Conservation (phyloP, 2,329 filamentous ascomycete genomes). For the Penicillium sp. region DNA sequence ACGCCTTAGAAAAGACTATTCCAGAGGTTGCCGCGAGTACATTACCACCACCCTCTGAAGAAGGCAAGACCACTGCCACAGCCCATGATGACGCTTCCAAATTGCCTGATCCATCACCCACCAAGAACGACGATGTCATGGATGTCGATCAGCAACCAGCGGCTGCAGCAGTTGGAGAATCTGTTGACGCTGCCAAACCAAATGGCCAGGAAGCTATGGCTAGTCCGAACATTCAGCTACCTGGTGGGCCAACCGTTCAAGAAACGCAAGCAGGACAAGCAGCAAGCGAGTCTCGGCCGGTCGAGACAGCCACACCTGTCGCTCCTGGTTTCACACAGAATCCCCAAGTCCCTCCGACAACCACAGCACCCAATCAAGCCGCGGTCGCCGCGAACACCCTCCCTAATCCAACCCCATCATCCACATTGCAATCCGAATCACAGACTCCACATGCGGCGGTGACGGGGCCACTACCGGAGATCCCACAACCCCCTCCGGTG, state of each 20-base stretch:
- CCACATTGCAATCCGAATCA: not conserved
- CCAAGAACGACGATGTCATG: conserved; percentile 13
- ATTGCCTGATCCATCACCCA: not conserved
- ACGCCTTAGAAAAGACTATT: not conserved
- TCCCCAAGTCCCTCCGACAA: not conserved
- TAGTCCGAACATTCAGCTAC: not conserved
- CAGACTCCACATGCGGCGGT: conserved; percentile 13
- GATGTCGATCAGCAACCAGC: conserved; percentile 17
- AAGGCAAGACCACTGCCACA: not conserved
- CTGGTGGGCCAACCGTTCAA: not conserved
- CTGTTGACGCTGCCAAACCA: not conserved
- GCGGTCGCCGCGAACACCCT: conserved; percentile 5
- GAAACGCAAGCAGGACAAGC: not conserved
- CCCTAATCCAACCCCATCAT: conserved; percentile 17
- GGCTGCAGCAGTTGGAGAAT: not conserved
- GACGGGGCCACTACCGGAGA: conserved; percentile 26
- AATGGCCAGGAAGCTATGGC: not conserved
- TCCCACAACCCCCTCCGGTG: conserved; percentile 33
- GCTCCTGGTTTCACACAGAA: not conserved
- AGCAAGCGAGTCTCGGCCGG: not conserved
- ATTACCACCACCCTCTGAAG: not conserved
- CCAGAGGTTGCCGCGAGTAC: not conserved
- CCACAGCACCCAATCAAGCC: conserved; percentile 4
- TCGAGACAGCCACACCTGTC: not conserved
- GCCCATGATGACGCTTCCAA: not conserved